Percentiles rank a stretch among this genome's conserved stretches.
Conservation (phyloP, 129 eudicot genomes). For the Arctium lappa region DNA sequence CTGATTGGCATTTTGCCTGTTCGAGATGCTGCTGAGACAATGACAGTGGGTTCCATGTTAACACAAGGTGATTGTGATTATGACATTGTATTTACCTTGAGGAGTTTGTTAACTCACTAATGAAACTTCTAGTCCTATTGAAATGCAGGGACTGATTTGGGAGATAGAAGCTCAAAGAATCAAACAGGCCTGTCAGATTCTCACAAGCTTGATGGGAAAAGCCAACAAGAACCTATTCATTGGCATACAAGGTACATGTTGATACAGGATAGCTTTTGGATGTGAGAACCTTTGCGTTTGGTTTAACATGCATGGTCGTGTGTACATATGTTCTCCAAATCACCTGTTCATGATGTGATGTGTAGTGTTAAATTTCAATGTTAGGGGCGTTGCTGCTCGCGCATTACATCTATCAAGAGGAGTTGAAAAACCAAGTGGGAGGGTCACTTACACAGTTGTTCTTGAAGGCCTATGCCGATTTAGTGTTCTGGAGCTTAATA, state of each 20-base stretch:
- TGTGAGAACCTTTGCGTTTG: not conserved
- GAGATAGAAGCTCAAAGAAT: slow-evolving; percentile 52
- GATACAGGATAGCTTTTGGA: not conserved
- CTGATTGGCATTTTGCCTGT: slow-evolving; percentile 92
- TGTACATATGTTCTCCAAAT: slow-evolving; percentile 1
- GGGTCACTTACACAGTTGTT: slow-evolving; percentile 94
- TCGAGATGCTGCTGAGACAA: slow-evolving; percentile 74
- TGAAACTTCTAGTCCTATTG: not conserved
- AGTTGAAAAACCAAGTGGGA: slow-evolving; percentile 99
- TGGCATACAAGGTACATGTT: slow-evolving; percentile 85
- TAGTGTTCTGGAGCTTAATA: slow-evolving; percentile 82
- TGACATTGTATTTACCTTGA: not conserved
- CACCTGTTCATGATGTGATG: slow-evolving; percentile 21
- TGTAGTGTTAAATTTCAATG: slow-evolving; percentile 13
- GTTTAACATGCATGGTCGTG: slow-evolving; percentile 2
- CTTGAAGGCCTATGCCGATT: slow-evolving; percentile 98
- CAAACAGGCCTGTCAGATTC: slow-evolving; percentile 49
- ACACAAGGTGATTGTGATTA: slow-evolving; percentile 51
- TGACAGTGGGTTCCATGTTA: slow-evolving; percentile 49
- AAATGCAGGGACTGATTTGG: slow-evolving; percentile 55
- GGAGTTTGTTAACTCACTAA: slow-evolving; percentile 1
- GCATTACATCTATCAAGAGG: slow-evolving; percentile 98
- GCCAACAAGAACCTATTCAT: slow-evolving; percentile 78
- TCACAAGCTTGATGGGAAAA: slow-evolving; percentile 67
- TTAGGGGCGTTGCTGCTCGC: slow-evolving; percentile 99